Evolutionary conservation across 1,139 yeast genomes (phyloP).

Genomic region (Hyphopichia fennica): DNA sequence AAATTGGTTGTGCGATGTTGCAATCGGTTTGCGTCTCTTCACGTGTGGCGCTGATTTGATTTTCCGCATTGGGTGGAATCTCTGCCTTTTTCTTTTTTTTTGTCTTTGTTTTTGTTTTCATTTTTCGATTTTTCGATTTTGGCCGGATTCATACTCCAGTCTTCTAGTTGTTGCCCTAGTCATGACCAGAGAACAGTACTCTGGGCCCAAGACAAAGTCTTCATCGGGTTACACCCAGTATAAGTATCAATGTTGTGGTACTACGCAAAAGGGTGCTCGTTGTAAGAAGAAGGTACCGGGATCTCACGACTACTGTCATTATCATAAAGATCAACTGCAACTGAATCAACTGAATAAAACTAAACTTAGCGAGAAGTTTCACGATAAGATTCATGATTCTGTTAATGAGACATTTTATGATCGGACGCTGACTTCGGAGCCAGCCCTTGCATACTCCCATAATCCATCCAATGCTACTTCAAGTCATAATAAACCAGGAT

Average conservation of each 20-base stretch:
- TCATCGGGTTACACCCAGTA: neutral
- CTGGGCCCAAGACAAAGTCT: neutral
- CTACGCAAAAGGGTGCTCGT: conserved; percentile 28
- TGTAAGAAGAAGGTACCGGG: conserved; percentile 19
- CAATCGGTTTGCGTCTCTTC: conserved; percentile 1
- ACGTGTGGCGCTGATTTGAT: neutral
- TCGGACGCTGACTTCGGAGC: neutral
- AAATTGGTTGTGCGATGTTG: neutral
- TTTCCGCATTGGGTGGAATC: neutral
- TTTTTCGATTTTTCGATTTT: too few relatives aligned
- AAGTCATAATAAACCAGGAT: conserved; percentile 28
- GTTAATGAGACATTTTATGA: neutral
- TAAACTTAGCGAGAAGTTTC: neutral
- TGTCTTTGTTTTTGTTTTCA: too few relatives aligned
- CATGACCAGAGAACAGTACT: neutral
- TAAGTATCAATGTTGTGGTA: conserved; percentile 29
- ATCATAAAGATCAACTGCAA: conserved; percentile 21
- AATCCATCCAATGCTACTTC: neutral
- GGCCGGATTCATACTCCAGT: too few relatives aligned
- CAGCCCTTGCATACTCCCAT: neutral
- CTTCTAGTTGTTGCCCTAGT: too few relatives aligned
- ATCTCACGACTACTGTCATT: conserved; percentile 24
- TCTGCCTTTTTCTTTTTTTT: neutral
- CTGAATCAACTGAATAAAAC: neutral
- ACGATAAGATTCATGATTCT: neutral